Conservation (phyloP, 768 basidiomycete species). For the Auricularia sp. region DNA sequence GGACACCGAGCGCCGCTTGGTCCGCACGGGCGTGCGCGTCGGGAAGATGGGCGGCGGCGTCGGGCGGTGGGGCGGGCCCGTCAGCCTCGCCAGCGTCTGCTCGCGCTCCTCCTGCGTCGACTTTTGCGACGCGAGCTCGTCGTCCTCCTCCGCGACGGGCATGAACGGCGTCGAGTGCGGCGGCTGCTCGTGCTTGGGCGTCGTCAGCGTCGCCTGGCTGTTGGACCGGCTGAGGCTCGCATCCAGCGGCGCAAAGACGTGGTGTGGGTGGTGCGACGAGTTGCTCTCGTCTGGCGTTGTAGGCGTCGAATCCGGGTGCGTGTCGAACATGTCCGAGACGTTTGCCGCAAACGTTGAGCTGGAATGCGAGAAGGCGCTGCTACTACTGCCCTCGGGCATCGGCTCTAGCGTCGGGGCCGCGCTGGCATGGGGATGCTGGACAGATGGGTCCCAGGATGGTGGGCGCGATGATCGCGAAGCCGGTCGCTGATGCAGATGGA, state of each 20-base stretch:
- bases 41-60: conserved; percentile 48
- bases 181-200: background rate
- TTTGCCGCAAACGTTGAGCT: background rate
- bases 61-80: background rate
- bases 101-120: background rate
- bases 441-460: background rate
- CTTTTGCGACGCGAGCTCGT: background rate
- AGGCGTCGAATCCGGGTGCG: background rate
- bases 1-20: conserved; percentile 91
- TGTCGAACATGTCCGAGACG: background rate
- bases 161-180: background rate
- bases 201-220: background rate
- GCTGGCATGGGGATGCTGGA: background rate
- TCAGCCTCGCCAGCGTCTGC: background rate
- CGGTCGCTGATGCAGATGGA: background rate
- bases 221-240: background rate
- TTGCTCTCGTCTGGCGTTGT: background rate
- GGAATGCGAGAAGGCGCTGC: background rate
- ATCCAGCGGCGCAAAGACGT: background rate
- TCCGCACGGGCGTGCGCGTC: conserved; percentile 82
- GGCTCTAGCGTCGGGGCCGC: background rate
- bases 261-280: background rate
- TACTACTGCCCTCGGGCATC: background rate
- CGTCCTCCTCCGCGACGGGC: background rate
- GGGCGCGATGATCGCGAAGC: background rate